phyloP scores from a whole-genome alignment of 2,329 filamentous ascomycete genomes.

The Blastomyces gilchristii region DNA sequence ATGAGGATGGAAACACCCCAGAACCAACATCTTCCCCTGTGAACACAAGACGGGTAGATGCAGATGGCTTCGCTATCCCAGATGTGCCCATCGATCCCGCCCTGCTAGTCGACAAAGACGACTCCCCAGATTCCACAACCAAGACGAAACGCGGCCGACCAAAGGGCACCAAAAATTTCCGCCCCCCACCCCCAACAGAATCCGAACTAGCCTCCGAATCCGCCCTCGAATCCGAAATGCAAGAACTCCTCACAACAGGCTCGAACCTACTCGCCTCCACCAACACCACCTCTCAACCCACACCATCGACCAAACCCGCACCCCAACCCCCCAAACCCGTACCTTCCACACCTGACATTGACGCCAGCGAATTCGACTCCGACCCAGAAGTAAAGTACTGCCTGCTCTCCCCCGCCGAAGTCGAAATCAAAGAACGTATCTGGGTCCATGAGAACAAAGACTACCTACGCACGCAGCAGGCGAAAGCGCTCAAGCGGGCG shows the following conservation, averaged over 20 bases:
- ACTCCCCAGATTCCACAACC: conserved; percentile 1
- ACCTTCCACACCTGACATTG: conserved; percentile 48
- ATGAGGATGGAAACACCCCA: conserved; percentile 37
- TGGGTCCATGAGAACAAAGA: conserved; percentile 95
- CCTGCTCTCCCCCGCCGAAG: conserved; percentile 61
- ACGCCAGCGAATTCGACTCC: conserved; percentile 73
- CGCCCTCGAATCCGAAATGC: conserved; percentile 57
- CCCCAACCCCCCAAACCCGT: conserved; percentile 37
- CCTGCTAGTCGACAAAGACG: conserved; percentile 19
- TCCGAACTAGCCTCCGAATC: conserved; percentile 51
- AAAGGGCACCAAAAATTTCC: conserved; percentile 24
- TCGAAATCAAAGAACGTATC: conserved; percentile 73
- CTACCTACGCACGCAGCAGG: conserved; percentile 77
- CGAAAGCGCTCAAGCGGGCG: conserved; percentile 67
- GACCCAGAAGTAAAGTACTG: conserved; percentile 82
- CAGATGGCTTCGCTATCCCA: conserved; percentile 60
- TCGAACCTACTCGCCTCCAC: conserved; percentile 29
- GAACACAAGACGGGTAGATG: conserved; percentile 42
- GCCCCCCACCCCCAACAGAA: conserved; percentile 45
- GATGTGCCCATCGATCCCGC: conserved; percentile 38
- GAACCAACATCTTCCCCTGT: conserved; percentile 21
- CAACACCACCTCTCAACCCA: conserved; percentile 7
- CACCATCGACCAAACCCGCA: conserved; percentile 44
- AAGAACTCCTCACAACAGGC: conserved; percentile 48
- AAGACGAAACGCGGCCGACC: conserved; percentile 21